Evolutionary conservation across 2,329 filamentous ascomycete species (phyloP), one percentile per base, ranked within the genome.

Genomic region (Colletotrichum sp.): DNA sequence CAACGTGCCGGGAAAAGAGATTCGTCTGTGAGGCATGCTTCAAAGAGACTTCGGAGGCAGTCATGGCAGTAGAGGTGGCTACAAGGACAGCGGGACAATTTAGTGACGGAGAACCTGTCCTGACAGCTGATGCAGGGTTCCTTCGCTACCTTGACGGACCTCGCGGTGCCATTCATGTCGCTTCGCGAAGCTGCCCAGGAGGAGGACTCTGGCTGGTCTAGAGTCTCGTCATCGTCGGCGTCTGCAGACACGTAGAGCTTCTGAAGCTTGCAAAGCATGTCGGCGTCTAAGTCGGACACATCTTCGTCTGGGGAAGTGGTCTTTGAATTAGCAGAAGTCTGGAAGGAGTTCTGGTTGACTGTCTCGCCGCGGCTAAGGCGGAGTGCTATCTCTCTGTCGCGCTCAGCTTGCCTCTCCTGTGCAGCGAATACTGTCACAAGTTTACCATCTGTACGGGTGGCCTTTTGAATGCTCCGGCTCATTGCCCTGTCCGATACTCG

Each of bases 1-100:
- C 91, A 93, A 3, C 85, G 84, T 0, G 91, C 90, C 0, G 91
- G 91, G 72, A 91, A 93, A 0, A 90, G 79, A 0, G 86, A 83
- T 71, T 92, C 89, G 76, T 92, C 88, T 0, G 73, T 82, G 26
- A 89, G 83, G 0, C 88, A 84, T 0, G 80, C 70, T 2, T 75
- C n/a, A 79, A 92, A 89, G 0, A 92, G 84, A 0, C 76, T 71
- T 3, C 79, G 78, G 0, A 92, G 78, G 78, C 91, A 93, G 1
- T 77, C 77, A 0, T 80, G 80, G 78, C 91, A 93, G 80, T 92
- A 93, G 4, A 85, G 79, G 77, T 93, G 89, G 0, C 80, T 12
- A 80, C 90, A 85, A 28, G 86, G 82, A 15, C 69, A 79, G 36
- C 44, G 68, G 1, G 68, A 30, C 15, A 76, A 13, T 26, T 62